Conservation (phyloP, 2,329 filamentous ascomycete genomes). For the Hymenoscyphus repandus region DNA sequence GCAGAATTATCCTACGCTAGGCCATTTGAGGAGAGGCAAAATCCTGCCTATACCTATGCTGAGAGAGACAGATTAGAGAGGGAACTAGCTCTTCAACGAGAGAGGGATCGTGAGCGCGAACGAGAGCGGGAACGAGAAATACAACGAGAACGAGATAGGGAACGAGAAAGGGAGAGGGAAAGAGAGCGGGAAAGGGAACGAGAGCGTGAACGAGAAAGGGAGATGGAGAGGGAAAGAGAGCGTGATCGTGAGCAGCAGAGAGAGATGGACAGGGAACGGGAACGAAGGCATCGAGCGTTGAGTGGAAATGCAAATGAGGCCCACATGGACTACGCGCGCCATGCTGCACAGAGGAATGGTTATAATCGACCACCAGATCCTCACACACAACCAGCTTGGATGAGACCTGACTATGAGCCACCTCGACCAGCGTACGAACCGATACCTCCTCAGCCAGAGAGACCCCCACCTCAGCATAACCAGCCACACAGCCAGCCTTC, state of each 20-base stretch:
- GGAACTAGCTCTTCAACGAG: constrained; percentile 12
- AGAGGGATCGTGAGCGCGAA: constrained; percentile 9
- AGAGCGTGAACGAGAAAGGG: constrained; percentile 1
- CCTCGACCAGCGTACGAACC: constrained; percentile 17
- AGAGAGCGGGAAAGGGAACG: constrained; percentile 12
- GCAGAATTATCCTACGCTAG: constrained; percentile 27
- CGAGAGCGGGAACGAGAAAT: constrained; percentile 20
- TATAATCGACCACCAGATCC: constrained; percentile 26
- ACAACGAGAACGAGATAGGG: constrained; percentile 14
- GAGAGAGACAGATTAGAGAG: constrained; percentile 36
- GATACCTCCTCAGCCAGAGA: constrained; percentile 8
- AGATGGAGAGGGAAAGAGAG: constrained; percentile 20
- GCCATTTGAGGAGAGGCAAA: constrained; percentile 26
- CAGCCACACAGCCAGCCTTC: constrained; percentile 1
- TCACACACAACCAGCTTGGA: constrained; percentile 27
- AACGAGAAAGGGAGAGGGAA: constrained; percentile 24
- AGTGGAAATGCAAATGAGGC: constrained; percentile 16
- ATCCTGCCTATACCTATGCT: constrained; percentile 47
- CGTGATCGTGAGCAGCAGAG: constrained; percentile 35
- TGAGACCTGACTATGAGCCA: constrained; percentile 24
- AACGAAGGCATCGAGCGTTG: constrained; percentile 22
- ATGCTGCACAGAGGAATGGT: constrained; percentile 21
- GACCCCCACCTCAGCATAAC: constrained; percentile 10
- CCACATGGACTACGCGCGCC: constrained; percentile 23
- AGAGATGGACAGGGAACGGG: constrained; percentile 14